A percentile compares a stretch with the other conserved stretches of the same genome.
phyloP scores from a whole-genome alignment of 2,329 filamentous ascomycete species.

The Cercospora sojina region DNA sequence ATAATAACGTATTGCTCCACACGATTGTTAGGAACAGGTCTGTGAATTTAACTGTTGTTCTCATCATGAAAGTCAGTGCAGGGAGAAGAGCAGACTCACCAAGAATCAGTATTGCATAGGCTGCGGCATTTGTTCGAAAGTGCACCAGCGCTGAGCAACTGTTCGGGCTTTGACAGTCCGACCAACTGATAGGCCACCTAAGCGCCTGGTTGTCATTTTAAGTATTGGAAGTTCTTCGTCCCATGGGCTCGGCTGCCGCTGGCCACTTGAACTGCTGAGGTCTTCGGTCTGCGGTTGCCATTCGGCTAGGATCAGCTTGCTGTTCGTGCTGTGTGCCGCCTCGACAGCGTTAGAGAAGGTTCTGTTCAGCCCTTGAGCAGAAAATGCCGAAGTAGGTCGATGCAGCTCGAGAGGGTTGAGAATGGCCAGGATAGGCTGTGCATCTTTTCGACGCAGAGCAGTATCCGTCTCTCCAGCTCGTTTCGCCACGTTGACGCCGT shows the following conservation, averaged over 20 bases:
- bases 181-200: conserved; percentile 45
- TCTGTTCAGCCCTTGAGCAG: conserved; percentile 67
- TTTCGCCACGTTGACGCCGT: conserved; percentile 18
- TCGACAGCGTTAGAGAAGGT: conserved; percentile 65
- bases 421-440: conserved; percentile 55
- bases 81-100: background rate
- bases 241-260: conserved; percentile 38
- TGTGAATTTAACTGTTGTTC: conserved; percentile 31
- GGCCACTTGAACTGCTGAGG: background rate
- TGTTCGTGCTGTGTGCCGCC: conserved; percentile 46
- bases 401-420: conserved; percentile 68
- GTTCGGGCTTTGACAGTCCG: conserved; percentile 46
- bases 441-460: conserved; percentile 15
- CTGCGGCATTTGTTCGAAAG: conserved; percentile 28
- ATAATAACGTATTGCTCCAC: conserved; percentile 26
- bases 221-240: conserved; percentile 49
- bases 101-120: background rate
- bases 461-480: conserved; percentile 9
- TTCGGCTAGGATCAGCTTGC: conserved; percentile 46
- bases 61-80: conserved; percentile 25
- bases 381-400: conserved; percentile 69
- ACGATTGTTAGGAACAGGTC: conserved; percentile 36
- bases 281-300: background rate
- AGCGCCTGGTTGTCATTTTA: conserved; percentile 47
- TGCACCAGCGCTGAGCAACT: conserved; percentile 49